phyloP scores from a whole-genome alignment of 176 grass and related monocot genomes.

The Carex littledalei region DNA sequence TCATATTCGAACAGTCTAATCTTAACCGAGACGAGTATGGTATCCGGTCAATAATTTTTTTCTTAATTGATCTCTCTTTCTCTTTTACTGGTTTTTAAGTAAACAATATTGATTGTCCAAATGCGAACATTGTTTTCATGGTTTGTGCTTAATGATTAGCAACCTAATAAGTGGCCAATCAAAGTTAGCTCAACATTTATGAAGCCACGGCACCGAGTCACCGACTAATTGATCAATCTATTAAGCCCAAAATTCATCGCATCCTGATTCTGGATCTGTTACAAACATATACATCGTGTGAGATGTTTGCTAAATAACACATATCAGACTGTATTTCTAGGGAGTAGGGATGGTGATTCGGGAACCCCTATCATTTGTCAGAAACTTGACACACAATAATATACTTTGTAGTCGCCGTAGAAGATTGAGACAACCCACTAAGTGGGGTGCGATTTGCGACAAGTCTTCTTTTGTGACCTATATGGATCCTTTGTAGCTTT shows the following conservation, averaged over 20 bases:
- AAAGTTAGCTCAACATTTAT: neutral
- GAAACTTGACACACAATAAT: neutral
- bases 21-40: neutral
- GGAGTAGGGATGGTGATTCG: no score
- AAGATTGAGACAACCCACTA: neutral
- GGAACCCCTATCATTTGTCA: neutral
- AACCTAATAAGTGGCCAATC: neutral
- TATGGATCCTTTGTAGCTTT: neutral
- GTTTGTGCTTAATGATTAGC: no score
- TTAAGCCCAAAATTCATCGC: neutral
- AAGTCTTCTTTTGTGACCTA: neutral
- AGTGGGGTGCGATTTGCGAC: neutral
- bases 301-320: neutral
- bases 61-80: neutral
- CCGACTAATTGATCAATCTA: conserved; percentile 1
- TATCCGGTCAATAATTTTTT: neutral
- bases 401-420: neutral
- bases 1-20: no score
- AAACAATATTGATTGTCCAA: neutral
- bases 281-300: neutral
- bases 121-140: no score
- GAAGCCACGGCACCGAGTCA: neutral
- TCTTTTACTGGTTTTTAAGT: neutral
- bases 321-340: neutral
- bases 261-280: neutral